These are phyloP conservation scores for Ustilago curta DNA, from an alignment of 1,284 basidiomycete genomes.

Conservation along the genomic window DNA sequence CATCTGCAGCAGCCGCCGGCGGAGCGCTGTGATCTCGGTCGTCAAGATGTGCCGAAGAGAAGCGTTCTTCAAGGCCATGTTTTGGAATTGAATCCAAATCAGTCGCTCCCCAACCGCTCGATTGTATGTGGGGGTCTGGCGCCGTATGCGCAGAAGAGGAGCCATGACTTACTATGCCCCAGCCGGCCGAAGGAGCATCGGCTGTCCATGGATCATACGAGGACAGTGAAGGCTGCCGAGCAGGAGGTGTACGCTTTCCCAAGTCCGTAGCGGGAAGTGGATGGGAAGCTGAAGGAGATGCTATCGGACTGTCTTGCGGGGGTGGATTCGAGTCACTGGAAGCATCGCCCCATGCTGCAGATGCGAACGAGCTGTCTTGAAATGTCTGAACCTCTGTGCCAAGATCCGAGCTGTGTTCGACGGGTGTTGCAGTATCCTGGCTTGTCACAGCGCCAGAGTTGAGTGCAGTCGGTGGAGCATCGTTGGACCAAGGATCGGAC, in stretches of 20 bases:
- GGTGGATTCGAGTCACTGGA: neutral
- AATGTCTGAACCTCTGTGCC: neutral
- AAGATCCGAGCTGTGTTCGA: neutral
- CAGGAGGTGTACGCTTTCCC: neutral
- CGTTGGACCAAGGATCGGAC: constrained; percentile 39
- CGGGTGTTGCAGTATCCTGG: neutral
- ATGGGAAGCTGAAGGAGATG: neutral
- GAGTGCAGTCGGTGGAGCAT: constrained; percentile 5
- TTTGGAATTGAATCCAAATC: neutral
- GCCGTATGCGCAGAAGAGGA: constrained; percentile 1
- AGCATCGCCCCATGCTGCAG: constrained; percentile 11
- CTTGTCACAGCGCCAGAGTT: constrained; percentile 3
- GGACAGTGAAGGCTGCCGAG: constrained; percentile 11
- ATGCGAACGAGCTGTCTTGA: neutral
- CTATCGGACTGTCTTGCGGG: neutral
- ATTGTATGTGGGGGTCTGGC: constrained; percentile 1
- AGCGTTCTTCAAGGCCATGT: constrained; percentile 3
- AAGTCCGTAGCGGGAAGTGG: neutral
- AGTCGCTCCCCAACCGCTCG: constrained; percentile 15
- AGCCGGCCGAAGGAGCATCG: constrained; percentile 14
- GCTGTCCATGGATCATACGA: constrained; percentile 35
- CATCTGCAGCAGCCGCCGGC: neutral
- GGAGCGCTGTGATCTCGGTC: neutral
- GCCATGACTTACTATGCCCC: constrained; percentile 5
- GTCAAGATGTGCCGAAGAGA: constrained; percentile 8